Base-by-base conservation (phyloP, 2,329 filamentous ascomycete species). In the Paracorniculantispora psalliotae region DNA sequence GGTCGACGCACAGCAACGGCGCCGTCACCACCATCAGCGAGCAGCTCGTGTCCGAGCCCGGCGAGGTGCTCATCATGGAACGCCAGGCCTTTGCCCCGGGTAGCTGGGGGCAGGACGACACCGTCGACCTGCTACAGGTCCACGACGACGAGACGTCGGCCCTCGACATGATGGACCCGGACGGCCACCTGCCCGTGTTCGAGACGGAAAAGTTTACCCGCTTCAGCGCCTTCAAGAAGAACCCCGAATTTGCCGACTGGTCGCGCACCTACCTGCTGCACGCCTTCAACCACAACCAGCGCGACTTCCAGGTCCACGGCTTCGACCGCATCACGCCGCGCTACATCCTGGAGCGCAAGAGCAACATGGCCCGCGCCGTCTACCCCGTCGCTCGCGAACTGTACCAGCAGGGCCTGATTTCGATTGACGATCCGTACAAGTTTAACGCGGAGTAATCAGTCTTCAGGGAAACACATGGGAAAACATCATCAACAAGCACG, bases 1-100 rank as follows among this genome's bases (percentile, higher is more conserved):
- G 65, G 63, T 63, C 61, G n/a, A 63, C 62, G 6, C 65, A 67
- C 48, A 64, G 63, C 56, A 64, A 67, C 59, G 41, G 33, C 4
- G 59, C 62, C 3, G 56, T 68, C 3, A 67, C 64, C 8, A 21
- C 21, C 25, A 25, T 66, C 8, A 61, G 74, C 15, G 87, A 87
- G 64, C 75, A 76, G 60, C 74, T 91, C 7, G 53, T 47, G 21
- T 23, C 46, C 17, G 53, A 59, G 9, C 37, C 61, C 8, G 41
- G 57, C 21, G 64, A 66, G 59, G 57, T 65, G 46, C 61, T 66
- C 19, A 64, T 65, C 48, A 44, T 66, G 59, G 64, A 66, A 48
- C 59, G 57, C 15, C 33, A 61, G 33, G 65, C 65, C 7, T 64
- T 66, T 21, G 59, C 62, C 17, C 65, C 64, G 3, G 50, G 59